Base-by-base conservation (phyloP, 2,329 filamentous ascomycete species). In the Botrytis pseudocinerea region DNA sequence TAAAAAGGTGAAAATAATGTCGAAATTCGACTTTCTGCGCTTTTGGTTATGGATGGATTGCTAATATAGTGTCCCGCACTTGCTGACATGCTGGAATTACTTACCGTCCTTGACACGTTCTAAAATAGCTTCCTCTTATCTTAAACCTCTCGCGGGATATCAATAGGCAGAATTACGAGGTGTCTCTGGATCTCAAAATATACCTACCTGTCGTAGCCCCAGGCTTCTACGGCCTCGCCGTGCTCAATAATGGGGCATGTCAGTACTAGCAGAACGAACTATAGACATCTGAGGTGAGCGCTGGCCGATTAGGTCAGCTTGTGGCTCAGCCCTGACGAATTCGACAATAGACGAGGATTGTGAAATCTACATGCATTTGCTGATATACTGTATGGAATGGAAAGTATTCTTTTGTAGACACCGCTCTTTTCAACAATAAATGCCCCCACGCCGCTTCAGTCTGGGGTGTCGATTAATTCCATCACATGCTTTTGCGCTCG, bases 311-410 rank as follows among this genome's bases (percentile, higher is more conserved):
- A 68, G 48, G 8, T 57, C 65, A 57, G 65, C 65, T n/a, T 68
- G 65, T 68, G 48, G 48, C 35, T 57, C n/a, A 68, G 65, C 65
- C n/a, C 22, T 48, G 10, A 68, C 48, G 35, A 48, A 66, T n/a
- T 48, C 35, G 12, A 25, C 4, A n/a, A 66, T 51, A 16, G 22
- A 66, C 16, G 32, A 54, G 46, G 32, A 32, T 42, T 28, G 12
- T 32, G 35, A 48, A 54, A 28, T 57, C 25, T 25, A 68, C 48
- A 42, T 28, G 18, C 65, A 28, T 68, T 42, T 22, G 25, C 48
- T 42, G 35, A 10, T 42, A 25, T 18, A 9, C 57, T 6, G 35
- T 7, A 3, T 54, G 14, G 44, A 51, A 25, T 51, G 20, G 7
- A 28, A n/a, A n/a, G 9, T 35, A 16, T 18, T 12, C 28, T 38